Conservation (phyloP, 345 rosid species). For the Eucalyptus regnans region DNA sequence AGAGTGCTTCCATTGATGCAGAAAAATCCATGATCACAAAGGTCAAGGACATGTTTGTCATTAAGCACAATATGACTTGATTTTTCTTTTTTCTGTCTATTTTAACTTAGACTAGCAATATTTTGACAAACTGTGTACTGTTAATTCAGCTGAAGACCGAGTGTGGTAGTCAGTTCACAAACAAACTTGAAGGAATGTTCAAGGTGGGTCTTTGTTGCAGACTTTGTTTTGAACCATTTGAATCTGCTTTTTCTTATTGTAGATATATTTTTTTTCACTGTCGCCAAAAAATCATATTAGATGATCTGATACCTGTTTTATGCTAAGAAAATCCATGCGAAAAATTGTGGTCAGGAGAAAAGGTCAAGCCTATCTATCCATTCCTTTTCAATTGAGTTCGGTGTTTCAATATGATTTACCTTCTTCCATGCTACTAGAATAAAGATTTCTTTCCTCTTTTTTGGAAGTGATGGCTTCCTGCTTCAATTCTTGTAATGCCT, state of each 20-base stretch:
- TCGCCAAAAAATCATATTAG: not conserved
- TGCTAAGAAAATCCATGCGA: not conserved
- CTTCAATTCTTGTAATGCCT: not conserved
- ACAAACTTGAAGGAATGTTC: conserved; percentile 99
- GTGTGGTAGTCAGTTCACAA: conserved; percentile 97
- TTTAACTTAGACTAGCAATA: not conserved
- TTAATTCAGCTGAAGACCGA: conserved; percentile 85
- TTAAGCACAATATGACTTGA: not conserved
- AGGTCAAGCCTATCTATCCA: not conserved
- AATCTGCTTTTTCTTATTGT: not conserved
- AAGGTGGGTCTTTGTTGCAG: conserved; percentile 39
- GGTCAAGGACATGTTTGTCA: conserved; percentile 21
- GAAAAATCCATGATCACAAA: conserved; percentile 99
- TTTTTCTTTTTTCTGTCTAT: not conserved
- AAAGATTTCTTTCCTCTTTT: not conserved
- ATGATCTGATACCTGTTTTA: not conserved
- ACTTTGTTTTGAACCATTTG: not conserved
- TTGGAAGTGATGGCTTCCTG: not conserved
- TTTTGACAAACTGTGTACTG: conserved; percentile 9
- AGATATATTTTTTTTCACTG: not conserved
- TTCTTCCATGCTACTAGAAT: not conserved
- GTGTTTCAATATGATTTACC: not conserved
- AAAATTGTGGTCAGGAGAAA: not conserved
- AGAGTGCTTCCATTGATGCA: conserved; percentile 98
- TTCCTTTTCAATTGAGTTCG: not conserved